These are phyloP conservation scores for Aspergillus heteromorphus DNA, from an alignment of 495 filamentous ascomycete genomes.

Conservation along the genomic window DNA sequence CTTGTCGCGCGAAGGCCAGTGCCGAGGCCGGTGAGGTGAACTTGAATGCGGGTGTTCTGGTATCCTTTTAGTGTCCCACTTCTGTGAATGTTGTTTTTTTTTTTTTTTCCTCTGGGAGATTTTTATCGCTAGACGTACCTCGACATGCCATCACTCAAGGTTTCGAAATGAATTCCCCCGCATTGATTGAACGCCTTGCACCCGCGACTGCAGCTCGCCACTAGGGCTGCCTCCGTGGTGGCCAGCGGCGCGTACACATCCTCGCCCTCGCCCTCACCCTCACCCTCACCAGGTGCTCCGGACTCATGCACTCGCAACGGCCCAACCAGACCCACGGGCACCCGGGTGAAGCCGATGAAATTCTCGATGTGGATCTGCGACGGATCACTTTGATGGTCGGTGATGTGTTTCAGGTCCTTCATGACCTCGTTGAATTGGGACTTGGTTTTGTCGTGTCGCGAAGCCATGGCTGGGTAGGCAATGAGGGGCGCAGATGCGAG, in stretches of 20 bases:
- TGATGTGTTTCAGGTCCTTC: not conserved
- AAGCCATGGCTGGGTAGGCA: no score
- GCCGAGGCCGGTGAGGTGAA: constrained; percentile 5
- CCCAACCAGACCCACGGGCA: constrained; percentile 11
- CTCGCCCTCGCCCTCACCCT: no score
- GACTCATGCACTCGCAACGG: constrained; percentile 3
- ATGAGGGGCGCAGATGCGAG: no score
- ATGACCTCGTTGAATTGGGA: no score
- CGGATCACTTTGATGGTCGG: not conserved
- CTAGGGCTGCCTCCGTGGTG: constrained; percentile 11
- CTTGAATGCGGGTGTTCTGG: constrained; percentile 6
- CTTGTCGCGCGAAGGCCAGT: not conserved
- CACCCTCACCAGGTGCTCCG: not conserved
- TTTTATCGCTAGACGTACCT: no score
- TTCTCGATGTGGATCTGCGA: constrained; percentile 9
- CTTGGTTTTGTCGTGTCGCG: no score
- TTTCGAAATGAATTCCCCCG: constrained; percentile 9
- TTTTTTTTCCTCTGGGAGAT: no score
- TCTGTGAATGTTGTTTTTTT: no score
- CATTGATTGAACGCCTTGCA: constrained; percentile 5
- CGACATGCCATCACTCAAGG: constrained; percentile 10
- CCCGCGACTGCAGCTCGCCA: constrained; percentile 14
- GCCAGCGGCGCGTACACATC: constrained; percentile 8
- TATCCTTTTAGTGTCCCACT: not conserved
- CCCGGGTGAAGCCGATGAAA: constrained; percentile 10